phyloP scores from a whole-genome alignment of 176 grass and related monocot species.

The Otatea glauca region DNA sequence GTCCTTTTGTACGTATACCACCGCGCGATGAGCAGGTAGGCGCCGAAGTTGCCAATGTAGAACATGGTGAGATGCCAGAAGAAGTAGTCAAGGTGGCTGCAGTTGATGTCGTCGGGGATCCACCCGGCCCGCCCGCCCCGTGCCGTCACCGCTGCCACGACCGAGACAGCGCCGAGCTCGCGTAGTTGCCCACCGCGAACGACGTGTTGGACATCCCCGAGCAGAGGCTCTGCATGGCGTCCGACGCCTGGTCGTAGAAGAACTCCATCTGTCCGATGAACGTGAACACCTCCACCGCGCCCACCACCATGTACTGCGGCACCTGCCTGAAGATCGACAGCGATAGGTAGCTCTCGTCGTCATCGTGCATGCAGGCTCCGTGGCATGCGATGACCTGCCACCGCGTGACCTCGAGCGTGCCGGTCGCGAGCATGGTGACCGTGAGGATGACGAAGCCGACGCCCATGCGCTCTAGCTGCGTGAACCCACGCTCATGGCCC shows the following conservation, averaged over 20 bases:
- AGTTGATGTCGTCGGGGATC: constrained; percentile 83
- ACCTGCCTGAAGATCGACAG: constrained; percentile 86
- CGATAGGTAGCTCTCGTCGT: constrained; percentile 32
- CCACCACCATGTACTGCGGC: constrained; percentile 70
- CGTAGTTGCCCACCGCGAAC: constrained; percentile 34
- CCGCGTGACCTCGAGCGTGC: constrained; percentile 43
- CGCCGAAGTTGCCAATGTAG: constrained; percentile 6
- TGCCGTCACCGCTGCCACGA: neutral
- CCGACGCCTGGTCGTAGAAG: constrained; percentile 54
- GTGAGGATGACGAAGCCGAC: constrained; percentile 50
- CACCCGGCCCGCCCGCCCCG: constrained; percentile 36
- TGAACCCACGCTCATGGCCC: constrained; percentile 45
- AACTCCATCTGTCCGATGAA: constrained; percentile 42
- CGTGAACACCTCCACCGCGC: constrained; percentile 55
- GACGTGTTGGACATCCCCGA: constrained; percentile 38
- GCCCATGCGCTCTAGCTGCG: constrained; percentile 60
- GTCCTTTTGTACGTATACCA: constrained; percentile 11
- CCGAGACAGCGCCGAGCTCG: constrained; percentile 31
- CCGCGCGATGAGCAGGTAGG: constrained; percentile 28
- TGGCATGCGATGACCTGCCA: constrained; percentile 40
- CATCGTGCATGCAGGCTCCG: constrained; percentile 3
- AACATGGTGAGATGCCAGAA: constrained; percentile 74
- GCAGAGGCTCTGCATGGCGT: constrained; percentile 50
- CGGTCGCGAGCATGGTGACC: constrained; percentile 39
- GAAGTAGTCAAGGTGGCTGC: constrained; percentile 78